These are phyloP conservation scores for Colletotrichum sp. DNA, from an alignment of 2,329 filamentous ascomycete genomes.

Conservation along the genomic window DNA sequence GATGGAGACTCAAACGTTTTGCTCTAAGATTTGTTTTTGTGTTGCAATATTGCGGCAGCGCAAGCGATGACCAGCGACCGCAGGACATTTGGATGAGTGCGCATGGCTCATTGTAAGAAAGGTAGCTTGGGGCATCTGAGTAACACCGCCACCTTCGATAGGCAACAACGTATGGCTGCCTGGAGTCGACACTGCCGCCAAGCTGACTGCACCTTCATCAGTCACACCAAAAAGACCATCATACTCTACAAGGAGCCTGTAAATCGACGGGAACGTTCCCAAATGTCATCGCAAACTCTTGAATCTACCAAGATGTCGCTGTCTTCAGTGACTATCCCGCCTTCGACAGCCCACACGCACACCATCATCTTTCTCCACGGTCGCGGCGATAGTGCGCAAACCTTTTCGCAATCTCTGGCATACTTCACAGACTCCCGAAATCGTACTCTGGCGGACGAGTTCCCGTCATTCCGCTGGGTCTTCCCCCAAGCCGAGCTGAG, in stretches of 20 bases:
- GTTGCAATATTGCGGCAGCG: fast-evolving
- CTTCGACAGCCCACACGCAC: conserved; percentile 38
- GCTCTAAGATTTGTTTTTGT: background rate
- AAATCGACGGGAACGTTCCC: background rate
- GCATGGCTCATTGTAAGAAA: no score
- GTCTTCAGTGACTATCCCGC: conserved; percentile 12
- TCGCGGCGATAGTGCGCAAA: conserved; percentile 43
- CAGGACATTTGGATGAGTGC: background rate
- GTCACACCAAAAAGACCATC: background rate
- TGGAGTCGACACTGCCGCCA: background rate
- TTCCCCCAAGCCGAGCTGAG: conserved; percentile 48
- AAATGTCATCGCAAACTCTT: background rate
- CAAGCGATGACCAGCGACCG: background rate
- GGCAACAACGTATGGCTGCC: background rate
- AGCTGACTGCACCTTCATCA: background rate
- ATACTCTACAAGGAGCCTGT: fast-evolving
- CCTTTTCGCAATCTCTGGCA: conserved; percentile 34
- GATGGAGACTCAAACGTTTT: background rate
- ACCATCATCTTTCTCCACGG: conserved; percentile 52
- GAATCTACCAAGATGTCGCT: background rate
- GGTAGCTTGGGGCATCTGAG: background rate
- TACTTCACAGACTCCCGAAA: conserved; percentile 33
- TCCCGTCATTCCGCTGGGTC: conserved; percentile 54
- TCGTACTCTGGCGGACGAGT: conserved; percentile 39
- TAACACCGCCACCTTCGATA: background rate